A percentile compares a stretch with the other conserved stretches of the same genome.
phyloP scores from a whole-genome alignment of 202 grass and related monocot genomes.

The Setaria viridis region DNA sequence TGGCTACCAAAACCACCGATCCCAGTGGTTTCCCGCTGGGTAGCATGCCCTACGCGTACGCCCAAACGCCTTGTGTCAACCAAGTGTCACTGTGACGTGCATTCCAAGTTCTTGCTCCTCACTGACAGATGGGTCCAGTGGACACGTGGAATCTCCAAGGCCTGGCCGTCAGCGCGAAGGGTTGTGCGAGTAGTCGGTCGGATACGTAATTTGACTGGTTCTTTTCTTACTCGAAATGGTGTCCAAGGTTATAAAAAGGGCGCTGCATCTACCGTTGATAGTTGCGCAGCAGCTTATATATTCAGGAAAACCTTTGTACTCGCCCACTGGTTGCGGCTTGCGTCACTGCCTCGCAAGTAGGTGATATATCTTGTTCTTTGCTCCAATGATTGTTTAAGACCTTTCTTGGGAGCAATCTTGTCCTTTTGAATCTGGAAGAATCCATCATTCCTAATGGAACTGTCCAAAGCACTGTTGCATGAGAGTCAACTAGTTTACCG shows the following conservation, averaged over 20 bases:
- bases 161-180: not conserved
- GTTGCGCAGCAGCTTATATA: conserved; percentile 45
- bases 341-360: conserved; percentile 45
- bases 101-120: not conserved
- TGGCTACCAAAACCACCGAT: not conserved
- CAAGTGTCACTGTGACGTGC: not conserved
- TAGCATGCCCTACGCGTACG: conserved; percentile 26
- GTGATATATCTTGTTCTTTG: conserved; percentile 35
- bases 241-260: conserved; percentile 26
- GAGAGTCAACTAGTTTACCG: too few relatives aligned
- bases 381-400: conserved; percentile 35
- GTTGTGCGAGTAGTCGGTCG: not conserved
- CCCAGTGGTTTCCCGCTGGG: conserved; percentile 41
- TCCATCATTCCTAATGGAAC: conserved; percentile 1
- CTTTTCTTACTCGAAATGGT: not conserved
- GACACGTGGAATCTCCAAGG: not conserved
- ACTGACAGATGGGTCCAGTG: not conserved
- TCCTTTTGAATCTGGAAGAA: conserved; percentile 64
- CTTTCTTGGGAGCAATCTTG: conserved; percentile 30
- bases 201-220: not conserved
- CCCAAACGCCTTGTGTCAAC: not conserved
- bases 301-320: conserved; percentile 42
- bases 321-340: conserved; percentile 33
- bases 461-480: not conserved
- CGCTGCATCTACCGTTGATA: conserved; percentile 27